Conservation (phyloP, 495 filamentous ascomycete species). For the Apiosordaria backusii region DNA sequence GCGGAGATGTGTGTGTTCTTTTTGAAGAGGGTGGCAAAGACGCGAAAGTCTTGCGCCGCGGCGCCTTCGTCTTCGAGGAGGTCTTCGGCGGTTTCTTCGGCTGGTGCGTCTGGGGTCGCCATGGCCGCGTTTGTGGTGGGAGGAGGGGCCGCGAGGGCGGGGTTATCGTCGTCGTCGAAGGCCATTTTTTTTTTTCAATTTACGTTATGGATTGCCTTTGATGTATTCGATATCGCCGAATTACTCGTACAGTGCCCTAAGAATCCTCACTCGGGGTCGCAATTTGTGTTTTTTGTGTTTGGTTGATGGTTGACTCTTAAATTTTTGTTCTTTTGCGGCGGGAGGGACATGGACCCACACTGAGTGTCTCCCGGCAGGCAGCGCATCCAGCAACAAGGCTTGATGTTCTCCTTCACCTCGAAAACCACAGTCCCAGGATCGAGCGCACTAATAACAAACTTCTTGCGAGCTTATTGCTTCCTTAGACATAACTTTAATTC, state of each 20-base stretch:
- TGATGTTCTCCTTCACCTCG: too few relatives aligned
- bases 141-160: conserved; percentile 11
- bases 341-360: not conserved
- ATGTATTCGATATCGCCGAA: not conserved
- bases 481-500: too few relatives aligned
- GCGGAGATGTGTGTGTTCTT: conserved; percentile 38
- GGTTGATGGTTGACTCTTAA: not conserved
- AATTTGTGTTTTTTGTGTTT: not conserved
- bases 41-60: conserved; percentile 69
- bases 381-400: not conserved
- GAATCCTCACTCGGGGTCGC: not conserved
- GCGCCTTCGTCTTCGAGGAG: conserved; percentile 67
- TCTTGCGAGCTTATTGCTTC: too few relatives aligned
- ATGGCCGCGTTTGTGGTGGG: conserved; percentile 4
- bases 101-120: conserved; percentile 16
- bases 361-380: not conserved
- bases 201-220: not conserved
- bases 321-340: not conserved
- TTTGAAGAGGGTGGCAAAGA: conserved; percentile 39
- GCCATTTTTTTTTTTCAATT: conserved; percentile 27
- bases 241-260: not conserved
- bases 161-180: conserved; percentile 46
- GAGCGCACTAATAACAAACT: too few relatives aligned
- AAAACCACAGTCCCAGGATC: not conserved
- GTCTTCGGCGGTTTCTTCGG: conserved; percentile 35